Evolutionary conservation across 1,284 basidiomycete species (phyloP).

Genomic region (Stygiomarasmius scandens): DNA sequence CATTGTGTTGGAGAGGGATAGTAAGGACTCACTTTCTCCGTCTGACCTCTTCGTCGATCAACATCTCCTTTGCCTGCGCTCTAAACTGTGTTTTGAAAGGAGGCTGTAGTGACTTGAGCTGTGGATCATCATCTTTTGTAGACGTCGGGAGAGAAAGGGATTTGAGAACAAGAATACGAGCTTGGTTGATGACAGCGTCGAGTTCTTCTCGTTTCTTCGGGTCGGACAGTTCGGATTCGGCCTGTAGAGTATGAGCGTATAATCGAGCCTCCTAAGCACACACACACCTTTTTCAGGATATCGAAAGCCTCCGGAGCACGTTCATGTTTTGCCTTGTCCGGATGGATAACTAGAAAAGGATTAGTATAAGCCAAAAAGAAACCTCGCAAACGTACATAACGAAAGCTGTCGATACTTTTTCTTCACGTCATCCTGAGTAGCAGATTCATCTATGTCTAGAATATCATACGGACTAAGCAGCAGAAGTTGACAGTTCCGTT

Average conservation of each 20-base stretch:
- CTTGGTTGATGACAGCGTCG: slow-evolving; percentile 75
- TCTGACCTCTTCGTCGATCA: slow-evolving; percentile 82
- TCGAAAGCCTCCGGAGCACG: slow-evolving; percentile 85
- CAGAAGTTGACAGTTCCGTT: not conserved
- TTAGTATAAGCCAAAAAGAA: slow-evolving; percentile 5
- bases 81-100: slow-evolving; percentile 66
- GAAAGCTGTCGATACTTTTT: slow-evolving; percentile 81
- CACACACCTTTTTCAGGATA: slow-evolving; percentile 75
- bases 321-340: slow-evolving; percentile 79
- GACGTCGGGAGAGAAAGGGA: slow-evolving; percentile 58
- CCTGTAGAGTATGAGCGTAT: slow-evolving; percentile 42
- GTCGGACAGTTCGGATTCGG: slow-evolving; percentile 78
- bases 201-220: slow-evolving; percentile 74
- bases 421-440: slow-evolving; percentile 74
- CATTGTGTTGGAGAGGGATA: slow-evolving; percentile 1
- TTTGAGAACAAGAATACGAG: slow-evolving; percentile 65
- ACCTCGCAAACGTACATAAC: slow-evolving; percentile 60
- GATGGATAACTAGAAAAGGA: slow-evolving; percentile 71
- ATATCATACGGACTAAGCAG: slow-evolving; percentile 69
- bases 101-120: slow-evolving; percentile 54
- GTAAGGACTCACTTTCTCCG: slow-evolving; percentile 64
- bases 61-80: slow-evolving; percentile 70
- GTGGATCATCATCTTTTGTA: slow-evolving; percentile 56
- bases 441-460: slow-evolving; percentile 65
- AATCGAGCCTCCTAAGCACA: not conserved